Evolutionary conservation across 208 protist genomes (phyloP).

Genomic region (Naegleria gruberi): DNA sequence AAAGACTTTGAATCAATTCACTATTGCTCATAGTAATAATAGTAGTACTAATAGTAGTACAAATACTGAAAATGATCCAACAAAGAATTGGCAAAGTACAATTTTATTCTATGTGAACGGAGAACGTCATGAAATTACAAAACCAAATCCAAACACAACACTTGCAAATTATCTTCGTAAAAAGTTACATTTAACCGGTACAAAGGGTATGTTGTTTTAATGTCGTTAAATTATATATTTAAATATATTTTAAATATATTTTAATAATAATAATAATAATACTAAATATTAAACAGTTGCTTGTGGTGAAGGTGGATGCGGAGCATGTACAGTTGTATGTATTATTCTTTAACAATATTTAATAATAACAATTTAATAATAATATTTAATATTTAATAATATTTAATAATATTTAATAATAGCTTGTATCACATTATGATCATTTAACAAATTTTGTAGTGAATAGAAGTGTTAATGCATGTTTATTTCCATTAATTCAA

Average conservation of each 20-base stretch:
- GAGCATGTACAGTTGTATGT: background rate
- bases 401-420: too few species aligned
- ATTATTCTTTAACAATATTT: too few species aligned
- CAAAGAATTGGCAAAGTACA: background rate
- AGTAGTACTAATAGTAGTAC: too few species aligned
- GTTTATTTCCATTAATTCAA: constrained; percentile 1
- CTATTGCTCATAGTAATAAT: too few species aligned
- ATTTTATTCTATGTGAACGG: constrained; percentile 2
- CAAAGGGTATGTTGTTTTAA: too few species aligned
- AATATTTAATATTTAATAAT: too few species aligned
- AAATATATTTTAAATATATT: too few species aligned
- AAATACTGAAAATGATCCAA: too few species aligned
- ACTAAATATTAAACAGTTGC: background rate
- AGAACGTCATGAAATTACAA: background rate
- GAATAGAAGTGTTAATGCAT: background rate
- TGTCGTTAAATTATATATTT: too few species aligned
- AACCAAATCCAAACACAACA: background rate
- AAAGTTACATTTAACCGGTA: background rate
- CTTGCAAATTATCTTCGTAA: background rate
- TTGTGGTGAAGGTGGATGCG: background rate
- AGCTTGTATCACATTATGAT: background rate
- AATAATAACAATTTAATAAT: too few species aligned
- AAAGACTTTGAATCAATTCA: too few species aligned
- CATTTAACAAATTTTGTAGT: background rate
- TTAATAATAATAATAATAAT: too few species aligned